Evolutionary conservation across 2,329 filamentous ascomycete species (phyloP).

Genomic region (Pseudomassariella vexata): DNA sequence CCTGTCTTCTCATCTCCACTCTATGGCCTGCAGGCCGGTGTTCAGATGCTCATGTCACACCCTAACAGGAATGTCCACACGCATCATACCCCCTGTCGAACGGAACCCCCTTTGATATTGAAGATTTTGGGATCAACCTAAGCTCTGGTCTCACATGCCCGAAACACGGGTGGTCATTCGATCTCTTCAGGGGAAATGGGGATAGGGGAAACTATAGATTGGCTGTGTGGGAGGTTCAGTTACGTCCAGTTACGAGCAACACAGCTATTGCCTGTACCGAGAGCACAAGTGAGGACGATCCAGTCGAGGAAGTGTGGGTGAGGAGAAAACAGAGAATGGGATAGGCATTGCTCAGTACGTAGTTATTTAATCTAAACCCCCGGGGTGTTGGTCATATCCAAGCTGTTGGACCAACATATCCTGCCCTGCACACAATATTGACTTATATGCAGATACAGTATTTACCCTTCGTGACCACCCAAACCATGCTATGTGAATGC

Average conservation of each 20-base stretch:
- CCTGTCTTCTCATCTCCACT: not conserved
- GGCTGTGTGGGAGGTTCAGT: constrained; percentile 58
- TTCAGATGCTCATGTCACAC: too few species aligned
- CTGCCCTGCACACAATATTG: too few species aligned
- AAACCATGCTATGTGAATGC: too few species aligned
- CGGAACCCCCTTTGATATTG: constrained; percentile 62
- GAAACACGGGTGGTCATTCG: constrained; percentile 68
- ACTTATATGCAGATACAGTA: too few species aligned
- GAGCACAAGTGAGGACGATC: constrained; percentile 3
- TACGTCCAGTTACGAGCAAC: constrained; percentile 27
- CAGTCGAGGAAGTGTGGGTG: constrained; percentile 24
- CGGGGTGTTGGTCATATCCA: too few species aligned
- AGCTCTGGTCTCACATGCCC: constrained; percentile 61
- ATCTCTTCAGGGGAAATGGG: constrained; percentile 55
- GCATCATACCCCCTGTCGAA: constrained; percentile 60
- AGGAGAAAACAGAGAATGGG: constrained; percentile 26
- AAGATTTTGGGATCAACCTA: constrained; percentile 62
- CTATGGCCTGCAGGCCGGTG: not conserved
- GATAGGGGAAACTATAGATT: constrained; percentile 59
- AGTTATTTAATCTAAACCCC: too few species aligned
- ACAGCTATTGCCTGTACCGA: constrained; percentile 1
- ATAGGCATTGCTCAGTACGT: too few species aligned
- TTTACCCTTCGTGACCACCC: too few species aligned
- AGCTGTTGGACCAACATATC: too few species aligned
- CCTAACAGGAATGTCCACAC: constrained; percentile 57